Evolutionary conservation across 306 rosid species (phyloP).

Genomic region (Acacia crassicarpa): DNA sequence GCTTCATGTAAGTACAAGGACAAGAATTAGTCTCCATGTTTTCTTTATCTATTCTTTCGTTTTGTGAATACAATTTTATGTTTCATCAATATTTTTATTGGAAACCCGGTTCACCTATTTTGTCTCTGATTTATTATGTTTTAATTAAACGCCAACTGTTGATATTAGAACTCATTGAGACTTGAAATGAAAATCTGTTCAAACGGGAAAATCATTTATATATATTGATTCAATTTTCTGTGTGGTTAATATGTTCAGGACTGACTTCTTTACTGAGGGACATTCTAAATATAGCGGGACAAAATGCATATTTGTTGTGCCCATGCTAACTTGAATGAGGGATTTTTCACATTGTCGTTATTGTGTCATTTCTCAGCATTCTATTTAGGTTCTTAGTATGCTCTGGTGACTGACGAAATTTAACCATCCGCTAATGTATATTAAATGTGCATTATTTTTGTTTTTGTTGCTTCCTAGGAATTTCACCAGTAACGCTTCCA

Average conservation of each 20-base stretch:
- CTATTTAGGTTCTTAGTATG: conserved; percentile 5
- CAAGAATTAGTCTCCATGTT: not conserved
- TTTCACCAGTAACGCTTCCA: conserved; percentile 61
- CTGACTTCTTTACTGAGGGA: not conserved
- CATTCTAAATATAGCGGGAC: not conserved
- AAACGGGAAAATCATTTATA: not conserved
- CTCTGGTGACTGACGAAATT: conserved; percentile 18
- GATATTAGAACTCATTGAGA: not conserved
- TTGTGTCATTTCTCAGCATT: conserved; percentile 16
- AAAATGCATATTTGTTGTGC: not conserved
- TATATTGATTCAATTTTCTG: not conserved
- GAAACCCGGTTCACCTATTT: not conserved
- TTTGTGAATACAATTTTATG: not conserved
- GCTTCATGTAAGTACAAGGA: not conserved
- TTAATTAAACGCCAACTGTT: not conserved
- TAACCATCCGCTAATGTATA: conserved; percentile 20
- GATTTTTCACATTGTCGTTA: conserved; percentile 13
- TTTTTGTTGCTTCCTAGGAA: conserved; percentile 46
- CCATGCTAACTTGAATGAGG: not conserved
- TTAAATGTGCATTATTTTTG: conserved; percentile 29
- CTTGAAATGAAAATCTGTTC: not conserved
- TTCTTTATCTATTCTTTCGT: not conserved
- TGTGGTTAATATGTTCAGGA: not conserved
- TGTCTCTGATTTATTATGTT: not conserved
- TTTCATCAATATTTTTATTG: conserved; percentile 12